phyloP scores from a whole-genome alignment of 148 eudicot genomes.

The Chenopodium album region DNA sequence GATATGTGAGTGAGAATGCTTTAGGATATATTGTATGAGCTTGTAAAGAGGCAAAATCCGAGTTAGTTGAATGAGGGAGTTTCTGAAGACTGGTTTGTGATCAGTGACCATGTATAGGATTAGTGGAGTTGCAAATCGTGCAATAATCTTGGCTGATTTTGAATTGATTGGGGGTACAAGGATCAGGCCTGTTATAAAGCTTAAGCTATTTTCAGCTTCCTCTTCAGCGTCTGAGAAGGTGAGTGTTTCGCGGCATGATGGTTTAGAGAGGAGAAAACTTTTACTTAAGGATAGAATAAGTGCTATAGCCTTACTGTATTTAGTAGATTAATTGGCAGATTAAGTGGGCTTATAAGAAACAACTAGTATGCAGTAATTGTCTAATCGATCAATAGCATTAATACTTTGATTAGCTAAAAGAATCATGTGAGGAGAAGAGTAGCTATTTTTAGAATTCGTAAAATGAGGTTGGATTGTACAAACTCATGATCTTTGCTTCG shows the following conservation, averaged over 20 bases:
- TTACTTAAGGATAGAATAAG: neutral
- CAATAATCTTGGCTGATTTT: neutral
- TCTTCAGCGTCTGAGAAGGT: too few relatives aligned
- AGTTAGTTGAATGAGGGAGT: neutral
- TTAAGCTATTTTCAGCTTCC: too few relatives aligned
- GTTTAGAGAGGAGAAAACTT: neutral
- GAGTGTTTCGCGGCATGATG: neutral
- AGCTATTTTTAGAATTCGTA: neutral
- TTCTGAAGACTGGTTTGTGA: neutral
- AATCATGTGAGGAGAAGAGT: neutral
- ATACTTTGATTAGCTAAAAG: neutral
- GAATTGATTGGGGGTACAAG: neutral
- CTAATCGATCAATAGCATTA: too few relatives aligned
- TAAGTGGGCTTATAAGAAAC: neutral
- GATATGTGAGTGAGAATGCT: neutral
- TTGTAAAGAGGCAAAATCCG: neutral
- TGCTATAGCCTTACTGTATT: neutral
- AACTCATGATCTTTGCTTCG: neutral
- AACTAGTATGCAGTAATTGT: too few relatives aligned
- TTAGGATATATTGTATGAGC: neutral
- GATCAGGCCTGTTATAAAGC: too few relatives aligned
- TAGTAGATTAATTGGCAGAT: neutral
- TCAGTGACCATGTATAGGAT: neutral
- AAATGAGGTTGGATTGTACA: neutral
- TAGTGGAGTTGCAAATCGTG: neutral